These are phyloP conservation scores for Ceratobasidium sp. DNA, from an alignment of 1,284 basidiomycete genomes.

Conservation along the genomic window DNA sequence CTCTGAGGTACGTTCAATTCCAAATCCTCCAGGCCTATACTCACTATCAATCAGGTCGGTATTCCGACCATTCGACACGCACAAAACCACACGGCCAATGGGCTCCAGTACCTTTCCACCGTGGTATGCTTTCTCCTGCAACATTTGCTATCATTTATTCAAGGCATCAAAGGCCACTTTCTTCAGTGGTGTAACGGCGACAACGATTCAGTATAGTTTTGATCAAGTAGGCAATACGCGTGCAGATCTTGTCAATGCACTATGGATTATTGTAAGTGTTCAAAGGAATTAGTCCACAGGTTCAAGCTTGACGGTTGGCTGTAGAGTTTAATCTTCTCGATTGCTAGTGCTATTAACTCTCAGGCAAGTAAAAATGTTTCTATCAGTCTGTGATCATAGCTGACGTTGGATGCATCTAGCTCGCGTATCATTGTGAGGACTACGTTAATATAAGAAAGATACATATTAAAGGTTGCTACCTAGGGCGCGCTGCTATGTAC, in stretches of 20 bases:
- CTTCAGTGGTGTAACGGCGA: conserved; percentile 78
- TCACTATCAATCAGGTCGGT: conserved; percentile 59
- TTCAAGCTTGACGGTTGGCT: not conserved
- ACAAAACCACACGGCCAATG: conserved; percentile 77
- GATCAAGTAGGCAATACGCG: not conserved
- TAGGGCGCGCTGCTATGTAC: conserved; percentile 69
- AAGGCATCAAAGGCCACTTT: conserved; percentile 68
- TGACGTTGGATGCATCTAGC: conserved; percentile 3
- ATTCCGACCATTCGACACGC: conserved; percentile 81
- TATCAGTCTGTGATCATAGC: too few relatives aligned
- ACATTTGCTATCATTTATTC: not conserved
- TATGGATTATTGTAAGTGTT: conserved; percentile 70
- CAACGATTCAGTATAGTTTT: conserved; percentile 47
- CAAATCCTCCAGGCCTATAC: too few relatives aligned
- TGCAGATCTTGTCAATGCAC: conserved; percentile 68
- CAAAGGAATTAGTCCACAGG: not conserved
- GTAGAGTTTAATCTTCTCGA: conserved; percentile 72
- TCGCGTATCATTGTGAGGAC: conserved; percentile 49
- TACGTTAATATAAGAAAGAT: too few relatives aligned
- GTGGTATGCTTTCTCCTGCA: conserved; percentile 57
- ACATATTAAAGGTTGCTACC: not conserved
- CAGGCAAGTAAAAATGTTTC: conserved; percentile 58
- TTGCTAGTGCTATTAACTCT: conserved; percentile 82
- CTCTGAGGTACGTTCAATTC: conserved; percentile 70
- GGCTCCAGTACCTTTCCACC: conserved; percentile 77